Evolutionary conservation across 2,329 filamentous ascomycete genomes (phyloP).

Genomic region (Seiridium unicorne): DNA sequence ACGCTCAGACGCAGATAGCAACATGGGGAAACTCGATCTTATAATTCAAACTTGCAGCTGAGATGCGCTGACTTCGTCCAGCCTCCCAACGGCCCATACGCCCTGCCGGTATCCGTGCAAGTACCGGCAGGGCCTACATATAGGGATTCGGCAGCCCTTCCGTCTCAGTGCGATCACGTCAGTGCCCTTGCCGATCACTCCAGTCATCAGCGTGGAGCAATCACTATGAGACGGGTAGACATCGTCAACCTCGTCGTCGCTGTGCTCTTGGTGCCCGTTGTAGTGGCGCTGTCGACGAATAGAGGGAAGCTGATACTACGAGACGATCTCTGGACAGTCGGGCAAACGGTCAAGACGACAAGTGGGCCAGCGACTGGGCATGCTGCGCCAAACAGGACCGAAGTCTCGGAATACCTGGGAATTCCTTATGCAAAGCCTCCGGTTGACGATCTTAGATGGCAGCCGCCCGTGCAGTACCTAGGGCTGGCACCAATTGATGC

Average conservation of each 20-base stretch:
- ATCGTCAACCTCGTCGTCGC: background rate
- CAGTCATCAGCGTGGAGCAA: background rate
- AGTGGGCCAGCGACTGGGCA: background rate
- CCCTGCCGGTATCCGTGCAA: background rate
- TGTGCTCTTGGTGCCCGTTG: background rate
- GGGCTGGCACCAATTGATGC: too few relatives aligned
- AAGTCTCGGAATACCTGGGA: background rate
- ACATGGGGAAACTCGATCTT: background rate
- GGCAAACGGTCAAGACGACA: background rate
- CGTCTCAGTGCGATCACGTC: background rate
- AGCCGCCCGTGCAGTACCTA: too few relatives aligned
- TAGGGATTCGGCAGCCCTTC: background rate
- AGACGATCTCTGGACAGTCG: background rate
- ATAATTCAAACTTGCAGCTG: background rate
- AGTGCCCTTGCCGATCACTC: background rate
- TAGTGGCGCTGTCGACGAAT: background rate
- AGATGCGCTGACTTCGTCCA: too few relatives aligned
- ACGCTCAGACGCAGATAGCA: background rate
- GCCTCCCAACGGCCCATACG: too few relatives aligned
- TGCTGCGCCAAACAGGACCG: background rate
- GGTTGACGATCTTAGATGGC: too few relatives aligned
- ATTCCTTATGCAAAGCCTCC: too few relatives aligned
- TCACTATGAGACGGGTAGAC: background rate
- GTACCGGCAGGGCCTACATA: background rate
- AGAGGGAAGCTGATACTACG: background rate